These are phyloP conservation scores for Coccomyxa sp. DNA, from an alignment of 139 green algal genomes.

Conservation along the genomic window DNA sequence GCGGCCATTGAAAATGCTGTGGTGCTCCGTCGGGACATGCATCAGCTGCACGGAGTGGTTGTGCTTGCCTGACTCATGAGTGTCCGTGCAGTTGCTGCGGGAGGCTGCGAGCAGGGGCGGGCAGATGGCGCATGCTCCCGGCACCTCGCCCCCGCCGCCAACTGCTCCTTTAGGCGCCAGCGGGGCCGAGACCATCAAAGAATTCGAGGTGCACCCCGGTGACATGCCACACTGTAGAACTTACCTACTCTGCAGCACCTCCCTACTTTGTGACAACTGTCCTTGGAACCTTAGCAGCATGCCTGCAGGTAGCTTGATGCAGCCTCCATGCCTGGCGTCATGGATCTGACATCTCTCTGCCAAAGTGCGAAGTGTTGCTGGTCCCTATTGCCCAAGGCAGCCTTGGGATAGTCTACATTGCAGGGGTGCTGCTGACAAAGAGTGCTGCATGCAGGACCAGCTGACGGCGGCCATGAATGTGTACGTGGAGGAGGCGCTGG, in stretches of 20 bases:
- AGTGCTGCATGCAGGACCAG: constrained; percentile 49
- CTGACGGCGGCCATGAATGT: constrained; percentile 59
- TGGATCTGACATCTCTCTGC: background rate
- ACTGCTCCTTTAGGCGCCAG: constrained; percentile 33
- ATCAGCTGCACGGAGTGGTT: background rate
- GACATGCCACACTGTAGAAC: too few relatives aligned
- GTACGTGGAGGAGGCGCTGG: constrained; percentile 86
- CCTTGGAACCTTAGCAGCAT: background rate
- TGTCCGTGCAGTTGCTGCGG: constrained; percentile 11
- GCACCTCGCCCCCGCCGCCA: background rate
- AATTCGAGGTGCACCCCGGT: constrained; percentile 62
- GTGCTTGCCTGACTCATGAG: background rate
- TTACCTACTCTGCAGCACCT: too few relatives aligned
- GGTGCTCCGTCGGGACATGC: too few relatives aligned
- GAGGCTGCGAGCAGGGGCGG: constrained; percentile 9
- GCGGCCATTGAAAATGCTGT: too few relatives aligned
- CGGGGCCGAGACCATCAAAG: constrained; percentile 63
- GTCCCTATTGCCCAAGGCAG: too few relatives aligned
- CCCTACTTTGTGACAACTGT: background rate
- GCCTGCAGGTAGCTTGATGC: background rate
- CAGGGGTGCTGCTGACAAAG: background rate
- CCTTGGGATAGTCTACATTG: too few relatives aligned
- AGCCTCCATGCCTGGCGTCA: background rate
- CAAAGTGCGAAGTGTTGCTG: background rate
- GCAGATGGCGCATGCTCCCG: background rate